Conservation (phyloP, 345 rosid genomes). For the Triadica sebifera region DNA sequence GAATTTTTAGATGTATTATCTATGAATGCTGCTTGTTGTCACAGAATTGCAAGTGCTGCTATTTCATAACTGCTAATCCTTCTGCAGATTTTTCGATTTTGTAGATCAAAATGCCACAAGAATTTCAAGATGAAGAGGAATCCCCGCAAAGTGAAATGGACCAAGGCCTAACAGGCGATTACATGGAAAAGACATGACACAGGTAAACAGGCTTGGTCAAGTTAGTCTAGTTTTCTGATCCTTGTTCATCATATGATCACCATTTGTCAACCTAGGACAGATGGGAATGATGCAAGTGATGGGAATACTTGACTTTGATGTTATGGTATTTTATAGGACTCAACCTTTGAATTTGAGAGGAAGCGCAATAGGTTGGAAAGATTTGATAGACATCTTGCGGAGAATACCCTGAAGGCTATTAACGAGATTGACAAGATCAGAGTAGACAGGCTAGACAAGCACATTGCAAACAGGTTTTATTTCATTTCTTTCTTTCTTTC, state of each 20-base stretch:
- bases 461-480: slow-evolving; percentile 28
- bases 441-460: too few relatives aligned
- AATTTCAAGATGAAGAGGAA: slow-evolving; percentile 98
- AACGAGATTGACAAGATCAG: too few relatives aligned
- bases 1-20: too few relatives aligned
- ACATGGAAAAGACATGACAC: slow-evolving; percentile 92
- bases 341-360: too few relatives aligned
- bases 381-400: too few relatives aligned
- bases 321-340: slow-evolving; percentile 42
- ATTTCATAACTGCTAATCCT: background rate
- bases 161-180: slow-evolving; percentile 79
- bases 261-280: too few relatives aligned
- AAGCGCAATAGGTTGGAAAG: too few relatives aligned
- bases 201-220: slow-evolving; percentile 37
- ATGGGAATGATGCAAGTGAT: too few relatives aligned
- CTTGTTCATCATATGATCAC: background rate
- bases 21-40: background rate
- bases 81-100: slow-evolving; percentile 76
- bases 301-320: background rate
- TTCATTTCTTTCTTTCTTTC: too few relatives aligned
- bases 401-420: slow-evolving; percentile 73
- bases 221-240: background rate
- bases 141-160: slow-evolving; percentile 94
- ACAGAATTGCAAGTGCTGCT: background rate
- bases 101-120: slow-evolving; percentile 86